Conservation (phyloP, 1,284 basidiomycete species). For the Trametes polyzona region DNA sequence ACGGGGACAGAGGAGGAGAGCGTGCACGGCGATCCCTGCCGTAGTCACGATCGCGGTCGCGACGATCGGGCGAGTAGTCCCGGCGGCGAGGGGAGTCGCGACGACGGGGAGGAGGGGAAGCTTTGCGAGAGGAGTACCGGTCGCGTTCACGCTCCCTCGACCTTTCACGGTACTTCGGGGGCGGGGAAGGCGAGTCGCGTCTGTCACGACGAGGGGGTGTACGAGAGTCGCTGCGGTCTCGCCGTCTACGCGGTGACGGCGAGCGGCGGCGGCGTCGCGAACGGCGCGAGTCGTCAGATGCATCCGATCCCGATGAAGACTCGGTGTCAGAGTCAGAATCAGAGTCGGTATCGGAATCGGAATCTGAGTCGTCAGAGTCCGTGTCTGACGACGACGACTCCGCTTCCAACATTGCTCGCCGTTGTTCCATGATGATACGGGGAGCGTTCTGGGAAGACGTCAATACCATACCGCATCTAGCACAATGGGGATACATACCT, state of each 20-base stretch:
- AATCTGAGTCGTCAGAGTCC: slow-evolving; percentile 41
- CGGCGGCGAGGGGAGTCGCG: slow-evolving; percentile 23
- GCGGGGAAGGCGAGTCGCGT: slow-evolving; percentile 21
- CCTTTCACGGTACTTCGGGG: slow-evolving; percentile 35
- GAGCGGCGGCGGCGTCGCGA: slow-evolving; percentile 34
- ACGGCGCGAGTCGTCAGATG: slow-evolving; percentile 36
- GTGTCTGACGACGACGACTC: slow-evolving; percentile 68
- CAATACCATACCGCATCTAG: no score
- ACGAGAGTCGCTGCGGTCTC: slow-evolving; percentile 29
- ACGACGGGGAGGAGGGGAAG: slow-evolving; percentile 26
- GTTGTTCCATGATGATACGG: slow-evolving; percentile 89
- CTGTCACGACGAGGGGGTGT: slow-evolving; percentile 27
- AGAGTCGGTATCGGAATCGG: slow-evolving; percentile 46
- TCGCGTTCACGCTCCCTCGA: slow-evolving; percentile 28
- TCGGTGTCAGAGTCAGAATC: slow-evolving; percentile 39
- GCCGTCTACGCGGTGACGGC: slow-evolving; percentile 37
- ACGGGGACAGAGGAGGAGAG: slow-evolving; percentile 32
- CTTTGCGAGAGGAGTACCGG: slow-evolving; percentile 29
- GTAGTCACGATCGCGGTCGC: slow-evolving; percentile 26
- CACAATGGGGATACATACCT: no score
- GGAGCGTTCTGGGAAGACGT: slow-evolving; percentile 85
- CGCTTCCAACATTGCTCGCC: slow-evolving; percentile 80
- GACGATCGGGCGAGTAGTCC: slow-evolving; percentile 37
- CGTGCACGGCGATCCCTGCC: slow-evolving; percentile 25
- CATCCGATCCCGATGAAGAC: slow-evolving; percentile 21